Evolutionary conservation across 495 filamentous ascomycete species (phyloP).

Genomic region (Tuber magnatum): DNA sequence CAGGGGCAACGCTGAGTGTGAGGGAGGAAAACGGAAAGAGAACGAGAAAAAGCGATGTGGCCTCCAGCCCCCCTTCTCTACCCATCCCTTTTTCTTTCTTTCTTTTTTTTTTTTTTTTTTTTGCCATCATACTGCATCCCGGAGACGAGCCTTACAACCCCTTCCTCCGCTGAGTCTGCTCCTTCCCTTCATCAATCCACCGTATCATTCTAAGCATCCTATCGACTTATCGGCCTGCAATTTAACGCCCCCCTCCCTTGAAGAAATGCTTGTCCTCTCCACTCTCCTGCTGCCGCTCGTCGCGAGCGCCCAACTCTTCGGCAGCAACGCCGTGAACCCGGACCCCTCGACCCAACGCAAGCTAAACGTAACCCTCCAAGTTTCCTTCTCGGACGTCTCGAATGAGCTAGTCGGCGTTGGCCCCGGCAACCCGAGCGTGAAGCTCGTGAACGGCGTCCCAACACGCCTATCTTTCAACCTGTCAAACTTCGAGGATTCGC

Average conservation of each 20-base stretch:
- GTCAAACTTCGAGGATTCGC: constrained; percentile 70
- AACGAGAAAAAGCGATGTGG: background rate
- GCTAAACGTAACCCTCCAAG: constrained; percentile 65
- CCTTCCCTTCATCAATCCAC: background rate
- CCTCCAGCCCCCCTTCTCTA: background rate
- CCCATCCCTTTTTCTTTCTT: background rate
- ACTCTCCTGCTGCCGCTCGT: constrained; percentile 25
- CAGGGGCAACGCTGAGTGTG: background rate
- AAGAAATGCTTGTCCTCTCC: constrained; percentile 8
- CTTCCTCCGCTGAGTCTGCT: background rate
- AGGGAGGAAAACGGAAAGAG: background rate
- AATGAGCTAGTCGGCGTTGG: constrained; percentile 15
- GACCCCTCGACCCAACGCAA: constrained; percentile 39
- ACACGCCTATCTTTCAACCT: constrained; percentile 75
- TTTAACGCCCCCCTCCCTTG: background rate
- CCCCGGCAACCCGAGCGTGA: constrained; percentile 82
- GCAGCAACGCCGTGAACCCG: constrained; percentile 18
- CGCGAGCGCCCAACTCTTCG: constrained; percentile 29
- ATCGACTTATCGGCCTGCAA: background rate
- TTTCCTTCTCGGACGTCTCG: constrained; percentile 72
- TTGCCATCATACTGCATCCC: too few relatives aligned
- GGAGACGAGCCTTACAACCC: background rate
- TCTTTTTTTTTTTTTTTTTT: too few relatives aligned
- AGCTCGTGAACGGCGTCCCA: constrained; percentile 87
- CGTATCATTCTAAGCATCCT: background rate